Percentiles rank a stretch among this genome's conserved stretches.
Conservation (phyloP, 768 basidiomycete genomes). For the Phanerochaete sordida region DNA sequence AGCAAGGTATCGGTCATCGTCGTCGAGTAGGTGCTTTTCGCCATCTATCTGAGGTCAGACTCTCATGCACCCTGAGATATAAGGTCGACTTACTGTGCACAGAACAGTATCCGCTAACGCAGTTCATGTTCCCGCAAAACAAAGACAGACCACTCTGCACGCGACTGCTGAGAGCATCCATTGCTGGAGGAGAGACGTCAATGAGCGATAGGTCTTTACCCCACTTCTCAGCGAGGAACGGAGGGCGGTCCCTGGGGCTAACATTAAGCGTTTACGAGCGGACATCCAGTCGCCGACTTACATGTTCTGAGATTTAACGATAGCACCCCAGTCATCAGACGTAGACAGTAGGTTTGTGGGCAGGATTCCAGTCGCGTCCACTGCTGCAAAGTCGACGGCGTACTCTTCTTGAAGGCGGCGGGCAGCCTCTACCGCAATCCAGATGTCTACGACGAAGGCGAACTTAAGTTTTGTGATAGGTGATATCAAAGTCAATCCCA, state of each 20-base stretch:
- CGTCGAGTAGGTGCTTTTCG: neutral
- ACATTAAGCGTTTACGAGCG: too few species aligned
- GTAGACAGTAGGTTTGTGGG: slow-evolving; percentile 31
- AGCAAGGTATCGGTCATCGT: neutral
- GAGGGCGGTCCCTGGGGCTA: neutral
- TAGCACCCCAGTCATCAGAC: neutral
- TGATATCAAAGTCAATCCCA: slow-evolving; percentile 22
- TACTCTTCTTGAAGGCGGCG: slow-evolving; percentile 38
- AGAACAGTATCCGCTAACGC: slow-evolving; percentile 22
- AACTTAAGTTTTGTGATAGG: slow-evolving; percentile 14
- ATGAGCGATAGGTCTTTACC: neutral
- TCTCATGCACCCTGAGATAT: neutral
- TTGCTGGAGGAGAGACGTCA: slow-evolving; percentile 8
- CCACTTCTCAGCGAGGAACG: neutral
- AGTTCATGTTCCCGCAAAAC: slow-evolving; percentile 23
- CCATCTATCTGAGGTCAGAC: neutral
- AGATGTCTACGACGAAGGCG: too few species aligned
- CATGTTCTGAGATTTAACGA: neutral
- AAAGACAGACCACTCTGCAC: slow-evolving; percentile 15
- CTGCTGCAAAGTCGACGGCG: slow-evolving; percentile 36
- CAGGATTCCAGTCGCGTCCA: slow-evolving; percentile 48
- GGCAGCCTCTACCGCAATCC: slow-evolving; percentile 46
- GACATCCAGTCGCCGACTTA: neutral
- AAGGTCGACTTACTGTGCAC: slow-evolving; percentile 14
- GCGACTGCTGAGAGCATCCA: slow-evolving; percentile 10